Conservation (phyloP, 2,329 filamentous ascomycete genomes). For the Malbranchea zuffiana region DNA sequence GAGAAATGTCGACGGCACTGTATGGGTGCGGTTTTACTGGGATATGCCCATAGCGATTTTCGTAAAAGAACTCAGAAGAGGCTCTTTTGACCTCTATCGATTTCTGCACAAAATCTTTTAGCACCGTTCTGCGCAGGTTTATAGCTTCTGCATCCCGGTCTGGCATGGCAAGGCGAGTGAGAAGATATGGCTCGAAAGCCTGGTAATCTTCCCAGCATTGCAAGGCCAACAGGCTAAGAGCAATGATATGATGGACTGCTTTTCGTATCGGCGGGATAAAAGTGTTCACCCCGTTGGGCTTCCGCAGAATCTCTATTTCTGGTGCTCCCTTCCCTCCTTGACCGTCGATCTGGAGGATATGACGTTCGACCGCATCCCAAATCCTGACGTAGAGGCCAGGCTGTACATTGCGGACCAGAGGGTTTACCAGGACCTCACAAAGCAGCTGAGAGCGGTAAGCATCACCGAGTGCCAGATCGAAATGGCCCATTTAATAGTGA, state of each 20-base stretch:
- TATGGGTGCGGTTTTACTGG: constrained; percentile 21
- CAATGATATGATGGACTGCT: constrained; percentile 22
- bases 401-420: constrained; percentile 16
- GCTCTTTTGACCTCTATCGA: constrained; percentile 4
- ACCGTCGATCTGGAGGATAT: constrained; percentile 18
- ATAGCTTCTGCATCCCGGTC: constrained; percentile 20
- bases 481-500: constrained; percentile 24
- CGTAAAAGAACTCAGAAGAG: constrained; percentile 19
- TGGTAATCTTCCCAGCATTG: constrained; percentile 25
- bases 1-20: constrained; percentile 18
- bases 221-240: constrained; percentile 23
- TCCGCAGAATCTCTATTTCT: constrained; percentile 17
- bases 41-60: constrained; percentile 19
- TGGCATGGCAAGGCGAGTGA: constrained; percentile 14
- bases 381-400: constrained; percentile 23
- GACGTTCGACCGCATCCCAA: constrained; percentile 26
- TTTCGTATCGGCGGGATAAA: constrained; percentile 24
- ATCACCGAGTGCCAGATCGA: constrained; percentile 30
- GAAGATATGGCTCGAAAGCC: constrained; percentile 15
- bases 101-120: constrained; percentile 8
- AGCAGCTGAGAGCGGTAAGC: constrained; percentile 27
- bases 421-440: constrained; percentile 23
- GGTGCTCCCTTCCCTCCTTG: constrained; percentile 9
- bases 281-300: constrained; percentile 20
- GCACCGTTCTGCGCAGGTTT: constrained; percentile 12